A percentile compares a stretch with the other conserved stretches of the same genome.
phyloP scores from a whole-genome alignment of 1,284 basidiomycete genomes.

The Fistulinella cinereoalba region DNA sequence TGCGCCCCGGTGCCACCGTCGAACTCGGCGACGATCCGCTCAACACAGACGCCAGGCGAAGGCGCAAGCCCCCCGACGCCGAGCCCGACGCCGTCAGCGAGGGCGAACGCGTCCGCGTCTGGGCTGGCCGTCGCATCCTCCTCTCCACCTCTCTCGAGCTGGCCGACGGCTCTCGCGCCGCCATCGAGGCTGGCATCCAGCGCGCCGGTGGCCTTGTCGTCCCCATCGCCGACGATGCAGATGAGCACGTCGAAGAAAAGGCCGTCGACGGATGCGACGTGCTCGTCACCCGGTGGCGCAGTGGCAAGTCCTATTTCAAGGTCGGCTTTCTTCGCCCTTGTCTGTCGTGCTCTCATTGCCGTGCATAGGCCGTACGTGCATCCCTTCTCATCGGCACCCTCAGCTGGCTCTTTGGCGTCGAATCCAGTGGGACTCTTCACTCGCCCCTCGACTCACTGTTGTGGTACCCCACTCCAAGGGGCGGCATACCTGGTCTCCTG shows the following conservation, averaged over 20 bases:
- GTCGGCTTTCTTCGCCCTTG: conserved; percentile 30
- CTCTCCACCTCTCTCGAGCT: conserved; percentile 57
- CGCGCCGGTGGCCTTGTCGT: conserved; percentile 57
- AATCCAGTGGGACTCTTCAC: conserved; percentile 58
- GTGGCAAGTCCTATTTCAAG: conserved; percentile 66
- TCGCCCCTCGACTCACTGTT: conserved; percentile 64
- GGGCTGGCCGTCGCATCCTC: conserved; percentile 55
- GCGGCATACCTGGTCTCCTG: conserved; percentile 42
- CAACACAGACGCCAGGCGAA: conserved; percentile 16
- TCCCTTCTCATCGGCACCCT: conserved; percentile 69
- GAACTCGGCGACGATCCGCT: conserved; percentile 16
- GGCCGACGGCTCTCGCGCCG: conserved; percentile 43
- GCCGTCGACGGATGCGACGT: conserved; percentile 58
- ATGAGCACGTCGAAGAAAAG: conserved; percentile 39
- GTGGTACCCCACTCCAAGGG: conserved; percentile 52
- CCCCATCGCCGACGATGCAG: conserved; percentile 32
- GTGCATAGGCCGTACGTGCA: conserved; percentile 17
- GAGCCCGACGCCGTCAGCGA: background rate
- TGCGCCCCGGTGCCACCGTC: conserved; percentile 33
- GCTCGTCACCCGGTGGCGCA: conserved; percentile 64
- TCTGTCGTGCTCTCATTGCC: background rate
- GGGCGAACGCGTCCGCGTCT: conserved; percentile 37
- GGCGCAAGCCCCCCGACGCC: conserved; percentile 9
- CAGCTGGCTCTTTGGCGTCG: conserved; percentile 78
- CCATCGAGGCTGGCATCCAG: conserved; percentile 56